These are phyloP conservation scores for Lasiodiplodia gonubiensis DNA, from an alignment of 2,329 filamentous ascomycete genomes.

Conservation along the genomic window DNA sequence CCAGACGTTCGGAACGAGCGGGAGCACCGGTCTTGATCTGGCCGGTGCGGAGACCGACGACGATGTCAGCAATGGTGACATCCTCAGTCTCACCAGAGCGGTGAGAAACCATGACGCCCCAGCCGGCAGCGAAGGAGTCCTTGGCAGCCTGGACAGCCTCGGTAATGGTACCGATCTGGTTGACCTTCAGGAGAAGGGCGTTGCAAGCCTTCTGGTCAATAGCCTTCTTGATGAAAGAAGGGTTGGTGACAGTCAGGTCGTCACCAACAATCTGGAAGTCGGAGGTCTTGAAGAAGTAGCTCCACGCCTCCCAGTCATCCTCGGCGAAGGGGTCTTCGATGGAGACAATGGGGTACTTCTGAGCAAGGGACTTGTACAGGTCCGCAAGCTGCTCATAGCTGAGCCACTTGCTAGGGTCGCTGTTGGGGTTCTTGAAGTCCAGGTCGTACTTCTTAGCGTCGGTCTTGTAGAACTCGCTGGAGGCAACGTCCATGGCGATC, in stretches of 20 bases:
- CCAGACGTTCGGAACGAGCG: conserved; percentile 93
- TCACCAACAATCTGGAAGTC: conserved; percentile 99
- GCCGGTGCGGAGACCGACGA: conserved; percentile 92
- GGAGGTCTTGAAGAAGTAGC: conserved; percentile 99
- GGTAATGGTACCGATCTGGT: conserved; percentile 98
- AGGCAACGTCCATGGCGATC: conserved; percentile 99
- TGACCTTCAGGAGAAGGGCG: conserved; percentile 97
- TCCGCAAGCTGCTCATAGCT: conserved; percentile 96
- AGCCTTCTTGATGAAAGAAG: conserved; percentile 98
- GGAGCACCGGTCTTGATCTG: conserved; percentile 99
- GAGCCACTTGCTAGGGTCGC: conserved; percentile 95
- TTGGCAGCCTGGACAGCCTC: conserved; percentile 99
- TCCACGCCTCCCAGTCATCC: conserved; percentile 99
- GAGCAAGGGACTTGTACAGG: conserved; percentile 82
- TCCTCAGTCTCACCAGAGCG: conserved; percentile 99
- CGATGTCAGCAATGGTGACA: conserved; percentile 98
- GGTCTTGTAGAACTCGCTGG: conserved; percentile 97
- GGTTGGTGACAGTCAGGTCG: conserved; percentile 99
- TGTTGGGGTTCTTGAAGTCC: conserved; percentile 99
- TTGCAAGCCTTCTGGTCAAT: conserved; percentile 99
- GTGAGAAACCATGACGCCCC: conserved; percentile 99
- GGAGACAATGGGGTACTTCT: conserved; percentile 98
- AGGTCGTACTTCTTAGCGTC: conserved; percentile 99
- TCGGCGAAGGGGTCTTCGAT: conserved; percentile 99
- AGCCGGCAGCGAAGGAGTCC: conserved; percentile 93